phyloP scores from a whole-genome alignment of 1,139 yeast genomes.

The Suhomyces panamericanus region DNA sequence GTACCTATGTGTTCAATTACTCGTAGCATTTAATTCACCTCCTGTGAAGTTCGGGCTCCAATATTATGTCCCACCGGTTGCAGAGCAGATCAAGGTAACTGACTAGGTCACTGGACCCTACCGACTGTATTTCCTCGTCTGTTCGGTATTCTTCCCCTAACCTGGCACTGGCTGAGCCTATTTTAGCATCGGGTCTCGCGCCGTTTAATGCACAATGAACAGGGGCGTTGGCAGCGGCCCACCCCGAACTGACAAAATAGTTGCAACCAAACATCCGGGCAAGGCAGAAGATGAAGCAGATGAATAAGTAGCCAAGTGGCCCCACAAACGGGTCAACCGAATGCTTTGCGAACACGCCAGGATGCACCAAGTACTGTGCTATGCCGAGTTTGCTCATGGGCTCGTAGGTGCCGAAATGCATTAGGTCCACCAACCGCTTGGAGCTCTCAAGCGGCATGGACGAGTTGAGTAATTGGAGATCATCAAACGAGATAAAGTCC shows the following conservation, averaged over 20 bases:
- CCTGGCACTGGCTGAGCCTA: conserved; percentile 70
- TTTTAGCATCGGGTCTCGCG: conserved; percentile 56
- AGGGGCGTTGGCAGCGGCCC: conserved; percentile 87
- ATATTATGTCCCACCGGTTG: conserved; percentile 7
- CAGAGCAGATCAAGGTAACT: conserved; percentile 9
- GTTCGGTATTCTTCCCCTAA: conserved; percentile 52
- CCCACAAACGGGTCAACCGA: conserved; percentile 77
- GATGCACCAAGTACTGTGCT: conserved; percentile 79
- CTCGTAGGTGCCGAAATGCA: conserved; percentile 71
- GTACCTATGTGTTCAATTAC: too few species aligned
- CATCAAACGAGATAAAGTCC: conserved; percentile 66
- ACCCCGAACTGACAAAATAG: conserved; percentile 86
- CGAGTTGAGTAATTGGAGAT: conserved; percentile 66
- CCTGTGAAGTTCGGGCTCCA: background rate
- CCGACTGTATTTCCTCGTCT: conserved; percentile 5
- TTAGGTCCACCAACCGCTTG: conserved; percentile 78
- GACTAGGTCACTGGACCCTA: conserved; percentile 8
- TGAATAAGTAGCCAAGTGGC: conserved; percentile 75
- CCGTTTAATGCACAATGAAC: conserved; percentile 37
- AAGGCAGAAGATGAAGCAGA: conserved; percentile 76
- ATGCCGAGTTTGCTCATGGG: conserved; percentile 52
- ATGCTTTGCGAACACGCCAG: conserved; percentile 88
- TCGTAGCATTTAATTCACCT: too few species aligned
- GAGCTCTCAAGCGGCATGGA: conserved; percentile 87
- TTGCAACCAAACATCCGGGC: conserved; percentile 82